Evolutionary conservation across 192 early-diverging fungal species (phyloP), one percentile per base, ranked within the genome.

Genomic region (Geranomyces variabilis): DNA sequence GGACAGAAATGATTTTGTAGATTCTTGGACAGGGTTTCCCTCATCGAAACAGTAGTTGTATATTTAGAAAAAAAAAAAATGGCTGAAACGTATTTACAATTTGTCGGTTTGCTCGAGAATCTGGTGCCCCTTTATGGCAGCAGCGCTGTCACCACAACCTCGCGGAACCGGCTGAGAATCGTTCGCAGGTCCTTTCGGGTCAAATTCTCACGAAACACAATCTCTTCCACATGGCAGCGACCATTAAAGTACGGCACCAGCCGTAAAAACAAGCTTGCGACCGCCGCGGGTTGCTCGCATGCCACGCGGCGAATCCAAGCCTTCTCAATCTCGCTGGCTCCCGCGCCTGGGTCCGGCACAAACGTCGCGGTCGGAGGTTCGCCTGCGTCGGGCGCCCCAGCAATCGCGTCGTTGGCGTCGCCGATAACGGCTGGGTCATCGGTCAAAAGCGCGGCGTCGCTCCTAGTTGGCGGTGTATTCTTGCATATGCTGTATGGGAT

Each of bases 231-330:
- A 69, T 90, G 88, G 73, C 88, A 85, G 58, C 88, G 83, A 0
- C 93, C 93, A 75, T 88, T 83, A 71, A 93, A 89, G 66, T 94
- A 94, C 21, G 86, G 87, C 26, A 87, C 81, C 61, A 94, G 75
- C 85, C 87, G 79, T 53, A 84, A 70, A 75, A 92, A 90, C 30
- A 90, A 47, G 10, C 77, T 72, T 0, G 76, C 68, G 9, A 87
- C 79, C 46, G 86, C 84, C 45, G 79, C 78, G 0, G 88, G 84
- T 7, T 90, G 87, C 51, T 79, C 81, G 14, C 69, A 65, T 15
- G 84, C 83, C 76, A 81, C 81, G 41, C 67, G 71, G 49, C 67
- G 73, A 26, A 82, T 79, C 86, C 80, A 87, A 34, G 81, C 85
- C 10, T 79, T 76, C 67, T 80, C 85, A 24, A 43, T 13, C 21